Percentiles rank a stretch among this genome's conserved stretches.
Evolutionary conservation across 1,284 basidiomycete genomes (phyloP).

Genomic region (Flammula alnicola): DNA sequence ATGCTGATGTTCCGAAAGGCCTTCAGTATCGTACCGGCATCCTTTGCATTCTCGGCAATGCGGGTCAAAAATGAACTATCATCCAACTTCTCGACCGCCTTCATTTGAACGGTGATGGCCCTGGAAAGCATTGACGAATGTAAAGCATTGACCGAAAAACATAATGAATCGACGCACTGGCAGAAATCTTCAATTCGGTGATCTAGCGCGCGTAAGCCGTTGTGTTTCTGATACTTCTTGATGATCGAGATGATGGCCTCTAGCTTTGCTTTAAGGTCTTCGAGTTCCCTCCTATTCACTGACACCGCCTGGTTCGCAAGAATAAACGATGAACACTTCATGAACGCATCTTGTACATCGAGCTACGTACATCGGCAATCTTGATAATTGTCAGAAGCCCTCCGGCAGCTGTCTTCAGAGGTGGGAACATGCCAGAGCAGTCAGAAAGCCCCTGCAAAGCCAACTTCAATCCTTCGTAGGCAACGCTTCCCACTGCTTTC

Average conservation of each 20-base stretch:
- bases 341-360: no score
- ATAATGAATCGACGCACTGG: neutral
- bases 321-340: neutral
- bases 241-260: neutral
- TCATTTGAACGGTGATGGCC: neutral
- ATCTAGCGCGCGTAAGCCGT: neutral
- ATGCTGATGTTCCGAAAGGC: constrained; percentile 10
- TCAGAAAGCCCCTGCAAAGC: neutral
- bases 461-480: constrained; percentile 8
- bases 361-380: constrained; percentile 7
- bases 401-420: constrained; percentile 7
- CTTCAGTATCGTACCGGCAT: constrained; percentile 4
- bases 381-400: constrained; percentile 1
- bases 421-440: constrained; percentile 8
- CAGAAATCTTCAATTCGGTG: constrained; percentile 1
- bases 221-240: constrained; percentile 3
- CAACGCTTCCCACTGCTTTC: constrained; percentile 2
- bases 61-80: neutral
- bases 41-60: neutral
- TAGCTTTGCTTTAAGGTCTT: constrained; percentile 10
- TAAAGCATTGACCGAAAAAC: neutral
- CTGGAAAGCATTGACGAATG: neutral
- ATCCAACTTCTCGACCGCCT: neutral
- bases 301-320: neutral
- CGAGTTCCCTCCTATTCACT: constrained; percentile 4